Evolutionary conservation across 208 protist species (phyloP).

Genomic region (Leptomonas seymouri): DNA sequence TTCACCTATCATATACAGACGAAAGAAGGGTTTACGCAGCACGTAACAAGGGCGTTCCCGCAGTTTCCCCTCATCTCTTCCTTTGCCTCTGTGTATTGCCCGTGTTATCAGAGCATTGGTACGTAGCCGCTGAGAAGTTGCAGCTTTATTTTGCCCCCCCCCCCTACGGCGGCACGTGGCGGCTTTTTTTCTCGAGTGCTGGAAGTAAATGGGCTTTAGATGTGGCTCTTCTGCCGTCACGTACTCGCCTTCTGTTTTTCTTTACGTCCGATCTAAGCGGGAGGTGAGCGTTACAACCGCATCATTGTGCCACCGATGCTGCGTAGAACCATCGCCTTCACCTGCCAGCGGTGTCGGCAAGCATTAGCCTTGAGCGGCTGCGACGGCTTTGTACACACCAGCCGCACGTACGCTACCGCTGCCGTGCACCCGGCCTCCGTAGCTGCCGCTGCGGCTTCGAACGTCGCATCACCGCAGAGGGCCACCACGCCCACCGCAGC

Average conservation of each 20-base stretch:
- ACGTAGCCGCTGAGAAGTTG: no score
- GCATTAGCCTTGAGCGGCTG: neutral
- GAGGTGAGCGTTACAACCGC: neutral
- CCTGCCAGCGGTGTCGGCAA: neutral
- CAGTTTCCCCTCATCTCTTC: no score
- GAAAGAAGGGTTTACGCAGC: neutral
- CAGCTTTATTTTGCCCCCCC: no score
- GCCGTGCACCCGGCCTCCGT: constrained; percentile 9
- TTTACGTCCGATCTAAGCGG: neutral
- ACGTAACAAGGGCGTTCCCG: no score
- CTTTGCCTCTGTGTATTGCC: no score
- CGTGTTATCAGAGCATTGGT: no score
- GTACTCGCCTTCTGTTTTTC: no score
- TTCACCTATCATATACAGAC: neutral
- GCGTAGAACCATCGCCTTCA: neutral
- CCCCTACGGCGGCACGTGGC: no score
- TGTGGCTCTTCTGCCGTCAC: no score
- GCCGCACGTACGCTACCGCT: constrained; percentile 14
- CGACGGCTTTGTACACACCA: neutral
- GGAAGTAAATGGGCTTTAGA: no score
- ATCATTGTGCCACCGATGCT: constrained; percentile 13
- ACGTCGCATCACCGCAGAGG: neutral
- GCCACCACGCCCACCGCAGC: neutral
- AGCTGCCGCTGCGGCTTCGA: neutral
- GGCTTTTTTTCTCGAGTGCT: no score